Percentiles rank a stretch among this genome's conserved stretches.
Evolutionary conservation across 2,329 filamentous ascomycete genomes (phyloP).

Genomic region (Cercospora sp.): DNA sequence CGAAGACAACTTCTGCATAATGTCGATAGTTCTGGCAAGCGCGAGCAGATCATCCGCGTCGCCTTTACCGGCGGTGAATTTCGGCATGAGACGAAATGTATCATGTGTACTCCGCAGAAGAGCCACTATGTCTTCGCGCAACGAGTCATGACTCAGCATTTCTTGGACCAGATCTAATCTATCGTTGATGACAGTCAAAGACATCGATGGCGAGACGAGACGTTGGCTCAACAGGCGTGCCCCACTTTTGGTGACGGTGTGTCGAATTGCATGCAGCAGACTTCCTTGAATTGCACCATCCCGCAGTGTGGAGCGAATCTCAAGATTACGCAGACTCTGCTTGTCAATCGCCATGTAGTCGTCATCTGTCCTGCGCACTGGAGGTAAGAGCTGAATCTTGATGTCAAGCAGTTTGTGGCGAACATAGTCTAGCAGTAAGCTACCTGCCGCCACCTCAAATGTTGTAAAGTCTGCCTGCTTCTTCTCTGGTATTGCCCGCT

Average conservation of each 20-base stretch:
- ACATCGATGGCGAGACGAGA: slow-evolving; percentile 88
- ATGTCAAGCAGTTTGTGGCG: slow-evolving; percentile 73
- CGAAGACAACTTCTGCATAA: slow-evolving; percentile 65
- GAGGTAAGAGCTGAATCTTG: slow-evolving; percentile 79
- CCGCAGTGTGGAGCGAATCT: slow-evolving; percentile 81
- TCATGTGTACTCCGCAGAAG: slow-evolving; percentile 77
- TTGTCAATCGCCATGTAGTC: slow-evolving; percentile 89
- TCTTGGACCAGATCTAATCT: slow-evolving; percentile 79
- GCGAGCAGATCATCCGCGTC: slow-evolving; percentile 86
- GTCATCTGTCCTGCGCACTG: slow-evolving; percentile 69
- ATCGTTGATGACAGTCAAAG: slow-evolving; percentile 71
- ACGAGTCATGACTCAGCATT: slow-evolving; percentile 65
- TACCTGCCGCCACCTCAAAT: slow-evolving; percentile 74
- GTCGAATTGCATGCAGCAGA: slow-evolving; percentile 81
- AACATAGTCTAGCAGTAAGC: slow-evolving; percentile 81
- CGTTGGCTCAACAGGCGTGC: slow-evolving; percentile 80
- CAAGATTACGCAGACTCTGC: slow-evolving; percentile 83
- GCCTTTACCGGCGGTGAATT: slow-evolving; percentile 89
- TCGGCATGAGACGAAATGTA: slow-evolving; percentile 85
- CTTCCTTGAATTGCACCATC: slow-evolving; percentile 80
- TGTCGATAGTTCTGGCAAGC: slow-evolving; percentile 75
- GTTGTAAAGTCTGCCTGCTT: slow-evolving; percentile 59
- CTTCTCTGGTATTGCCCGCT: slow-evolving; percentile 63
- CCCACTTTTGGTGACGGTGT: slow-evolving; percentile 89
- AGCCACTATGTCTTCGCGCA: slow-evolving; percentile 68